Conservation (phyloP, 1,284 basidiomycete species). For the Naganishia cerealis region DNA sequence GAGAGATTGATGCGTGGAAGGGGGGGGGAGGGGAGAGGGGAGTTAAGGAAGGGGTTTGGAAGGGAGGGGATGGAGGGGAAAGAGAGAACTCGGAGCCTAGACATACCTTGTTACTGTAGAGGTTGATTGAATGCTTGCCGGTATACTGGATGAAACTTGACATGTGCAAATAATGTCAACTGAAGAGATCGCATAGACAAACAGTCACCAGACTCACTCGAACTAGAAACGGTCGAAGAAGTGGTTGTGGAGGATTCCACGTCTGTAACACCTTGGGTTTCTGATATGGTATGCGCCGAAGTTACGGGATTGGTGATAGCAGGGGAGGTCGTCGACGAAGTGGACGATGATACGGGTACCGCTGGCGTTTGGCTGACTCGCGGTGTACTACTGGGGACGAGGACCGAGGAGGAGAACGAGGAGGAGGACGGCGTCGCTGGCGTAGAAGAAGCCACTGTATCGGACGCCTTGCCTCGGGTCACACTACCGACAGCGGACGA, state of each 20-base stretch:
- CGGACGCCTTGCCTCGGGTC: not conserved
- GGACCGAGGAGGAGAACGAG: not conserved
- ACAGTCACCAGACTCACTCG: not conserved
- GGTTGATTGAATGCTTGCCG: not conserved
- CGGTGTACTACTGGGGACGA: not conserved
- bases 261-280: not conserved
- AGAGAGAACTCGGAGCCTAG: not conserved
- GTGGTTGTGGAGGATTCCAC: not conserved
- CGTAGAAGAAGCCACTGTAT: not conserved
- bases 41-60: not conserved
- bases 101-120: constrained; percentile 20
- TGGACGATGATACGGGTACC: not conserved
- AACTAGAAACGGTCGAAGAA: not conserved
- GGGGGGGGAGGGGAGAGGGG: not conserved
- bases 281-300: not conserved
- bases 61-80: not conserved
- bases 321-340: not conserved
- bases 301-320: not conserved
- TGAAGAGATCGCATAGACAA: not conserved
- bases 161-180: not conserved
- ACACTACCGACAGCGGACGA: constrained; percentile 1
- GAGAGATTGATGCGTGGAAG: not conserved
- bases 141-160: not conserved
- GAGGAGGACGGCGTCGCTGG: not conserved
- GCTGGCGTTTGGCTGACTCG: not conserved